phyloP scores from a whole-genome alignment of 2,329 filamentous ascomycete species.

The Triangularia setosa region DNA sequence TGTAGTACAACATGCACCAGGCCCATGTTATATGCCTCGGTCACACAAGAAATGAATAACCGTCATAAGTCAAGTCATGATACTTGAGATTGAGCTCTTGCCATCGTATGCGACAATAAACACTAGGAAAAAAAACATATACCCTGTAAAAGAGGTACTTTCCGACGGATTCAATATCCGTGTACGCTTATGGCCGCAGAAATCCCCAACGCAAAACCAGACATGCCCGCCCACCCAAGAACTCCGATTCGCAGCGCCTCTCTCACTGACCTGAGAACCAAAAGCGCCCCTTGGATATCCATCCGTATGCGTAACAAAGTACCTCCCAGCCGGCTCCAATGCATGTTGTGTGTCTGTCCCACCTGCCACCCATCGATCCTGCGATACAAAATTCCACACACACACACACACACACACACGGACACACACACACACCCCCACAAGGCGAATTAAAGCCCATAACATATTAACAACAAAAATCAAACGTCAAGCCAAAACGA shows the following conservation, averaged over 20 bases:
- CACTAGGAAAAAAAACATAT: not conserved
- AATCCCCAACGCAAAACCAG: not conserved
- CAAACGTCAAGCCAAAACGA: constrained; percentile 1
- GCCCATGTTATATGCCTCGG: too few species aligned
- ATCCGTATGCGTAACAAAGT: constrained; percentile 4
- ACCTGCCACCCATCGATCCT: not conserved
- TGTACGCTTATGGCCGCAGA: not conserved
- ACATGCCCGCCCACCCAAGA: not conserved
- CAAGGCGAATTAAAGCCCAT: constrained; percentile 14
- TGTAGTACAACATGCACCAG: too few species aligned
- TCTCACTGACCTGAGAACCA: constrained; percentile 24
- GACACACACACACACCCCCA: too few species aligned
- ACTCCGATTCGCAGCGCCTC: constrained; percentile 23
- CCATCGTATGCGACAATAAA: not conserved
- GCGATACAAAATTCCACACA: not conserved
- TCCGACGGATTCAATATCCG: not conserved
- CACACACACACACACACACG: too few species aligned
- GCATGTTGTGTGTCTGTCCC: not conserved
- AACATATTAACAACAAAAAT: not conserved
- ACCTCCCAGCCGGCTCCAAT: not conserved
- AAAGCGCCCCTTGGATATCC: not conserved
- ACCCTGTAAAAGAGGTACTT: not conserved
- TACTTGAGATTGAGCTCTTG: not conserved
- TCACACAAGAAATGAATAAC: not conserved
- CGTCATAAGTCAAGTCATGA: not conserved